A percentile compares a stretch with the other conserved stretches of the same genome.
Conservation (phyloP, 2,329 filamentous ascomycete genomes). For the Diaporthe sp. region DNA sequence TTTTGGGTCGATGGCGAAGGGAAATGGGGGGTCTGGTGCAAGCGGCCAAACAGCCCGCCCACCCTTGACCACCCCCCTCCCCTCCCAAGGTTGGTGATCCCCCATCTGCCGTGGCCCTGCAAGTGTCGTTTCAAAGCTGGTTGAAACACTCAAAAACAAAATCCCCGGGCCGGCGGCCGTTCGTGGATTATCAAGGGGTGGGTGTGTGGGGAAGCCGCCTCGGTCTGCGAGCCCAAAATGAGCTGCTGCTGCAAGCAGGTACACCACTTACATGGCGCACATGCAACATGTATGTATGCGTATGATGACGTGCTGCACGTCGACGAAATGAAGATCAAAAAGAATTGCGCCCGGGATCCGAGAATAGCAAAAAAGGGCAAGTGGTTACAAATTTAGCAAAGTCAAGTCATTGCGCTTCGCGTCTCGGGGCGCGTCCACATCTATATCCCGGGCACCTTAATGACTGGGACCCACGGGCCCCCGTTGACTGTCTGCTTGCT, state of each 20-base stretch:
- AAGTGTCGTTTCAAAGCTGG: slow-evolving; percentile 24
- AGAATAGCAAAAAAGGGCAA: background rate
- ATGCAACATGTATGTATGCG: background rate
- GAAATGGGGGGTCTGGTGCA: background rate
- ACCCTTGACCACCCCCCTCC: too few species aligned
- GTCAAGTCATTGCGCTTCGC: background rate
- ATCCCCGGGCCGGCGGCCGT: slow-evolving; percentile 15
- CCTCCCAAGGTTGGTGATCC: background rate
- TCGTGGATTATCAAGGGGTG: background rate
- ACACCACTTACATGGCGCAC: too few species aligned
- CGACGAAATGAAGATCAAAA: background rate
- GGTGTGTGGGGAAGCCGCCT: background rate
- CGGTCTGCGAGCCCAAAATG: slow-evolving; percentile 23
- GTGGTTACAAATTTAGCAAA: background rate
- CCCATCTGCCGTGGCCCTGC: slow-evolving; percentile 28
- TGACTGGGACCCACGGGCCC: background rate
- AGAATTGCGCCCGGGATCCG: background rate
- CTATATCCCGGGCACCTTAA: background rate
- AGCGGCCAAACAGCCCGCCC: background rate
- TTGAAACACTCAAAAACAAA: slow-evolving; percentile 27
- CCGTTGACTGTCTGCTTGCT: background rate
- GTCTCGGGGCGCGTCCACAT: background rate
- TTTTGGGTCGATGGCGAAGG: background rate
- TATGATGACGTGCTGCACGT: slow-evolving; percentile 5
- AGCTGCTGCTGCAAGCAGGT: background rate